phyloP scores from a whole-genome alignment of 371 early-diverging fungal species.

The Actinomortierella ambigua region DNA sequence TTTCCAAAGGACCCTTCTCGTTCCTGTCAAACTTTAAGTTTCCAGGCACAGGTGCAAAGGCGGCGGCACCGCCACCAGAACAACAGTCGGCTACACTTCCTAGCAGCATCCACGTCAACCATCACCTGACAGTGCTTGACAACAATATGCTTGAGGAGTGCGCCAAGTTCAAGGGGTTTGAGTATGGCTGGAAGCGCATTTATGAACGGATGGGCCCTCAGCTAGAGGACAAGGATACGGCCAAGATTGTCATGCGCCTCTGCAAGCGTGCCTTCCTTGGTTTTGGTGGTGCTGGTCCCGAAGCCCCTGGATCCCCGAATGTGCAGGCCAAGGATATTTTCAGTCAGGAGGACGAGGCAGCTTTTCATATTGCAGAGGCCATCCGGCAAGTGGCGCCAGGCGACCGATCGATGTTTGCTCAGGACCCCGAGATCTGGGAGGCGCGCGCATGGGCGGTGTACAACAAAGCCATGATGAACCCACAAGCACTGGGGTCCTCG shows the following conservation, averaged over 20 bases:
- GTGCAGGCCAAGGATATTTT: slow-evolving; percentile 12
- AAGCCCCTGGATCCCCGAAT: slow-evolving; percentile 17
- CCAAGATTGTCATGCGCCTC: slow-evolving; percentile 40
- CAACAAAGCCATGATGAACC: slow-evolving; percentile 37
- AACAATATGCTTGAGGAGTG: slow-evolving; percentile 44
- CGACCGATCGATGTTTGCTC: too few species aligned
- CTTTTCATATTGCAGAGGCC: neutral
- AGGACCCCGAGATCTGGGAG: slow-evolving; percentile 35
- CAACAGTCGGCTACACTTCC: slow-evolving; percentile 15
- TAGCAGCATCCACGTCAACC: slow-evolving; percentile 31
- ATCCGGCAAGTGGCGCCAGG: neutral
- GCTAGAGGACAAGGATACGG: slow-evolving; percentile 33
- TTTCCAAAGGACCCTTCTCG: slow-evolving; percentile 28
- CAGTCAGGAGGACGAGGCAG: slow-evolving; percentile 3
- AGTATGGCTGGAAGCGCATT: slow-evolving; percentile 38
- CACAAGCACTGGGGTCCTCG: slow-evolving; percentile 7
- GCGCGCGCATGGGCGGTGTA: slow-evolving; percentile 46
- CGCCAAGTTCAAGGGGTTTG: slow-evolving; percentile 28
- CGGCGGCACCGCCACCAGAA: neutral
- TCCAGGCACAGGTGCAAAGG: slow-evolving; percentile 8
- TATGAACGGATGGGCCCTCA: slow-evolving; percentile 42
- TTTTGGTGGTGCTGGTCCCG: slow-evolving; percentile 14
- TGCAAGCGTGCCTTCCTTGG: slow-evolving; percentile 38
- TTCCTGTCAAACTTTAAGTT: slow-evolving; percentile 38
- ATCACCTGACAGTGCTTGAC: slow-evolving; percentile 34